phyloP scores from a whole-genome alignment of 1,139 yeast genomes.

The Protomyces macrosporus region DNA sequence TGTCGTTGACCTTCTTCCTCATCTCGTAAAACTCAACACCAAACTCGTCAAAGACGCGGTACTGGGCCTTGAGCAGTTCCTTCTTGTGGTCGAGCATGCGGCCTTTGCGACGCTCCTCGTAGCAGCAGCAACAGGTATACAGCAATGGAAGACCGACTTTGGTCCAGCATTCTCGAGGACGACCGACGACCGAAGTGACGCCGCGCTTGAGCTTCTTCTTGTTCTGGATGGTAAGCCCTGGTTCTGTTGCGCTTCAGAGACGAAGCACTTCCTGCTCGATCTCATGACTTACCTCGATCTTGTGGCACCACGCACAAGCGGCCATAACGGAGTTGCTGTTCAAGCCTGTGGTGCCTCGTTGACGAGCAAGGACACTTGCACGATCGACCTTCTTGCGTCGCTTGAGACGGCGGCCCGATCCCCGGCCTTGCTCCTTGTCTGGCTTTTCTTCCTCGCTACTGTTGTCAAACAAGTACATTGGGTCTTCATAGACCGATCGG shows the following conservation, averaged over 20 bases:
- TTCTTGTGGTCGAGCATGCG: conserved; percentile 20
- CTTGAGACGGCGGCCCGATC: background rate
- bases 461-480: background rate
- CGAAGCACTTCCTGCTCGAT: no score
- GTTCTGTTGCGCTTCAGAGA: no score
- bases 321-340: background rate
- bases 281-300: background rate
- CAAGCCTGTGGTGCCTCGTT: background rate
- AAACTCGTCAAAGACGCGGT: conserved; percentile 11
- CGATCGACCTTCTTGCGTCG: background rate
- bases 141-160: conserved; percentile 10
- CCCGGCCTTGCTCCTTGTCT: background rate
- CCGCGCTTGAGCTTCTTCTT: conserved; percentile 12
- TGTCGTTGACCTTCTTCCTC: conserved; percentile 8
- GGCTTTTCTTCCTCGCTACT: background rate
- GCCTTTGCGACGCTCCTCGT: conserved; percentile 22
- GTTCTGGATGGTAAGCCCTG: background rate
- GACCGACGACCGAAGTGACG: conserved; percentile 16
- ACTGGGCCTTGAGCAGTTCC: conserved; percentile 20
- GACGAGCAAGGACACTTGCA: background rate
- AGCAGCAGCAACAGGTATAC: conserved; percentile 22
- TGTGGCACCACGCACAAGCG: background rate
- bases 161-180: conserved; percentile 22
- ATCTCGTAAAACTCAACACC: conserved; percentile 16
- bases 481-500: background rate